Percentiles rank a stretch among this genome's conserved stretches.
phyloP scores from a whole-genome alignment of 192 early-diverging fungal species.

The Jimgerdemannia flammicorona region DNA sequence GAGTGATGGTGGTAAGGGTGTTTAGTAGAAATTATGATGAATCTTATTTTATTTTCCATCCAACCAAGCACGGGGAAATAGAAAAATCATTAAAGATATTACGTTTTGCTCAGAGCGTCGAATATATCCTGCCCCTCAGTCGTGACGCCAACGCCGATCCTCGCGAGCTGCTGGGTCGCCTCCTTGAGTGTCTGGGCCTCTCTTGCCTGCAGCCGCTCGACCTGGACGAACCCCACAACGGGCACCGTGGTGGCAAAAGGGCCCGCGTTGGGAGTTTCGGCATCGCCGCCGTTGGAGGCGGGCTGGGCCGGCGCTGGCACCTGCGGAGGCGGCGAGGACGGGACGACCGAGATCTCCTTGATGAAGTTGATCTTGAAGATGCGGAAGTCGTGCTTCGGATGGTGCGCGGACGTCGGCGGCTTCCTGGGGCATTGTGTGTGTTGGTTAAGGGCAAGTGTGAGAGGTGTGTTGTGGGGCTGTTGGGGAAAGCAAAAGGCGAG shows the following conservation, averaged over 20 bases:
- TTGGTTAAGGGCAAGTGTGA: slow-evolving; percentile 8
- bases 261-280: background rate
- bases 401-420: slow-evolving; percentile 4
- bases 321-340: slow-evolving; percentile 8
- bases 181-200: slow-evolving; percentile 49
- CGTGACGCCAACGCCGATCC: slow-evolving; percentile 79
- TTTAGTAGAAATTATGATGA: too few species aligned
- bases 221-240: slow-evolving; percentile 37
- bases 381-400: slow-evolving; percentile 44
- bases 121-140: slow-evolving; percentile 73
- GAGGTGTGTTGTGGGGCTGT: background rate
- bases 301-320: background rate
- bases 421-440: slow-evolving; percentile 13
- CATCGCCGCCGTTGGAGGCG: background rate
- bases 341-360: slow-evolving; percentile 42
- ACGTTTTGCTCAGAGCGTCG: slow-evolving; percentile 77
- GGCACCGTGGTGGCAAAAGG: slow-evolving; percentile 35
- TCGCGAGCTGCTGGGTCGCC: slow-evolving; percentile 39
- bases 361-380: slow-evolving; percentile 57
- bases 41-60: background rate
- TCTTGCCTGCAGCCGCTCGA: slow-evolving; percentile 49
- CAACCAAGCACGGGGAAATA: background rate
- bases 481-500: too few species aligned
- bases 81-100: slow-evolving; percentile 8
- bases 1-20: too few species aligned